phyloP scores from a whole-genome alignment of 2,329 filamentous ascomycete genomes.

The Aspergillus pseudoterreus region DNA sequence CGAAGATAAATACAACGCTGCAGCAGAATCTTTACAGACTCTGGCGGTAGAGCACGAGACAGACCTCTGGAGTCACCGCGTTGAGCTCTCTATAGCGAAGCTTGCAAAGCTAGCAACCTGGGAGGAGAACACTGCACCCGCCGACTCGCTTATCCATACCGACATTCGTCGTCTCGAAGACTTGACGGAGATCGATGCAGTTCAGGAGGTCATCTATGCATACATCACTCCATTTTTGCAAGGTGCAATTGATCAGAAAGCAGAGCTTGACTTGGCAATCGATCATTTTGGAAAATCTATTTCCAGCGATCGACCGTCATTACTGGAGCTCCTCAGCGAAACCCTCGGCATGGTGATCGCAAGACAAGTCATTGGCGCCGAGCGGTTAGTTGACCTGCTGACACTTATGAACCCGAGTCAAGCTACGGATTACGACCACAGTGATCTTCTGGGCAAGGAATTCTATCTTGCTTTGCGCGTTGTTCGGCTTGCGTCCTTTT shows the following conservation, averaged over 20 bases:
- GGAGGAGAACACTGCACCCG: conserved; percentile 24
- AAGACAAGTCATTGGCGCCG: conserved; percentile 62
- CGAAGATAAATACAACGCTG: conserved; percentile 70
- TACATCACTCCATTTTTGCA: conserved; percentile 65
- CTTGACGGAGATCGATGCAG: conserved; percentile 64
- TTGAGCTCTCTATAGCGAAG: conserved; percentile 86
- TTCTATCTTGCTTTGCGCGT: conserved; percentile 70
- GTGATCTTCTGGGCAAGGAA: conserved; percentile 52
- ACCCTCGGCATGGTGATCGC: conserved; percentile 66
- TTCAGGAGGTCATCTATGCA: conserved; percentile 77
- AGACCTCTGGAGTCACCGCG: conserved; percentile 88
- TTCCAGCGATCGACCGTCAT: conserved; percentile 58
- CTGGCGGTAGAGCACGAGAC: conserved; percentile 69
- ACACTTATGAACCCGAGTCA: conserved; percentile 67
- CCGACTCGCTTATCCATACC: conserved; percentile 38
- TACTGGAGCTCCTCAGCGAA: conserved; percentile 69
- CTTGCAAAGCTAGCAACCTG: conserved; percentile 67
- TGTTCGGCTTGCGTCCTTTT: conserved; percentile 51
- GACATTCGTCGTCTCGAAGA: conserved; percentile 55
- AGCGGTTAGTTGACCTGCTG: conserved; percentile 60
- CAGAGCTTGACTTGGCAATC: conserved; percentile 72
- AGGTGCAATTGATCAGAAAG: conserved; percentile 73
- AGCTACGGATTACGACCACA: conserved; percentile 44
- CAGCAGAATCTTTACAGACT: conserved; percentile 66
- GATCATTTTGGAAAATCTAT: conserved; percentile 58